phyloP scores from a whole-genome alignment of 2,329 filamentous ascomycete species.

The Chaetomium sp. region DNA sequence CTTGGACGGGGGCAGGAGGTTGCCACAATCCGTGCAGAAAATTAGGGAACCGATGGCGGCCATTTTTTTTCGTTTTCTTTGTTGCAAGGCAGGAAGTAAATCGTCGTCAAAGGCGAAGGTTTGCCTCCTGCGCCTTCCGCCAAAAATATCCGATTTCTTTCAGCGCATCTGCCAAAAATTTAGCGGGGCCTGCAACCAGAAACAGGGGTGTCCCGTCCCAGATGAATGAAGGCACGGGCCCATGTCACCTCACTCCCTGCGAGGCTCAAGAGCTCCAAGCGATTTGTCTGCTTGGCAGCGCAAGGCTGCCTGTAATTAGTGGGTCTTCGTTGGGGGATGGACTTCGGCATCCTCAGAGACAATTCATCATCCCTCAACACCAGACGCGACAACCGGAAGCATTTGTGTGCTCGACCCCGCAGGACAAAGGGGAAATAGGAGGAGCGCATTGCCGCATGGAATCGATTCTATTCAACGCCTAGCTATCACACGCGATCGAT shows the following conservation, averaged over 20 bases:
- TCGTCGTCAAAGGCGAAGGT: no score
- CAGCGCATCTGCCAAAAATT: neutral
- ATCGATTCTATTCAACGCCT: neutral
- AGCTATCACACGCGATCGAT: neutral
- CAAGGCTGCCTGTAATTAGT: constrained; percentile 9
- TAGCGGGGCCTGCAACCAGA: constrained; percentile 4
- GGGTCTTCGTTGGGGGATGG: neutral
- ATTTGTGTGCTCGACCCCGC: neutral
- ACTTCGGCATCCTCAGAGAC: constrained; percentile 1
- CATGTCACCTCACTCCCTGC: neutral
- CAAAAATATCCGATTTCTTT: neutral
- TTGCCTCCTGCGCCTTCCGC: neutral
- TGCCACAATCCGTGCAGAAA: constrained; percentile 90
- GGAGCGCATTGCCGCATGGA: neutral
- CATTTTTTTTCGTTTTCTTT: constrained; percentile 45
- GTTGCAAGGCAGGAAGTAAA: neutral
- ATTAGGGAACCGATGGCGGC: constrained; percentile 83
- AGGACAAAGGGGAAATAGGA: neutral
- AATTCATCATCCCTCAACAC: constrained; percentile 2
- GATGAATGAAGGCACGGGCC: constrained; percentile 3
- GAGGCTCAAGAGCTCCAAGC: constrained; percentile 2
- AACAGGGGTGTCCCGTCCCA: neutral
- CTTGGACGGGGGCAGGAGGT: constrained; percentile 74
- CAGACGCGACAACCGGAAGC: neutral
- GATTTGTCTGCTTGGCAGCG: constrained; percentile 9